Percentiles rank a stretch among this genome's conserved stretches.
Conservation (phyloP, 2,329 filamentous ascomycete genomes). For the Fusarium setosum region DNA sequence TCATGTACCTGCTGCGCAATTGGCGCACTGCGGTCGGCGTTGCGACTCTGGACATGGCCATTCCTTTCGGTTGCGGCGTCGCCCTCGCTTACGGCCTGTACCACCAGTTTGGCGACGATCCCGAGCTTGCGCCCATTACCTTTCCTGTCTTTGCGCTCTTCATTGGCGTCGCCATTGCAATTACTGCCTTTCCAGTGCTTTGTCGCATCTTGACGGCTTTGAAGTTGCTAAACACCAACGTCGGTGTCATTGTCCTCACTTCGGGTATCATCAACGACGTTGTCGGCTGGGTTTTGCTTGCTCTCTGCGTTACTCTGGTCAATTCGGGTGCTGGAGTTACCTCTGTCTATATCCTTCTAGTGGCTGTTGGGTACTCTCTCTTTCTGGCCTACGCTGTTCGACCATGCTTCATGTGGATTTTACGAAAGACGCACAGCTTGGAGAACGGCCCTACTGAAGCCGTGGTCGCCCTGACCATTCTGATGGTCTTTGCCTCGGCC, state of each 20-base stretch:
- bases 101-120: slow-evolving; percentile 70
- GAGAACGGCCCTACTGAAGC: slow-evolving; percentile 88
- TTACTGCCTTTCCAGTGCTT: slow-evolving; percentile 55
- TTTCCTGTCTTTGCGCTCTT: slow-evolving; percentile 73
- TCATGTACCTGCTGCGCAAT: slow-evolving; percentile 76
- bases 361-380: slow-evolving; percentile 59
- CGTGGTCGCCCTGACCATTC: slow-evolving; percentile 82
- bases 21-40: slow-evolving; percentile 86
- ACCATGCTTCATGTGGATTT: slow-evolving; percentile 79
- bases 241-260: slow-evolving; percentile 88
- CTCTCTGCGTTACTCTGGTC: slow-evolving; percentile 90
- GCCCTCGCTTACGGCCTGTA: slow-evolving; percentile 86
- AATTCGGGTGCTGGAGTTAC: slow-evolving; percentile 86
- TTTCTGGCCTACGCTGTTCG: slow-evolving; percentile 79
- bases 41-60: slow-evolving; percentile 78
- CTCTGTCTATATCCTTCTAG: slow-evolving; percentile 45
- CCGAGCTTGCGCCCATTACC: slow-evolving; percentile 51
- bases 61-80: slow-evolving; percentile 85
- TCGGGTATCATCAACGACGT: slow-evolving; percentile 92
- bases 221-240: slow-evolving; percentile 83
- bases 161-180: slow-evolving; percentile 90
- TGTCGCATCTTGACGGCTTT: slow-evolving; percentile 64
- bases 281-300: slow-evolving; percentile 83
- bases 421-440: slow-evolving; percentile 79
- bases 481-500: slow-evolving; percentile 80